These are phyloP conservation scores for Moesziomyces sp. DNA, from an alignment of 1,284 basidiomycete species.

Conservation along the genomic window DNA sequence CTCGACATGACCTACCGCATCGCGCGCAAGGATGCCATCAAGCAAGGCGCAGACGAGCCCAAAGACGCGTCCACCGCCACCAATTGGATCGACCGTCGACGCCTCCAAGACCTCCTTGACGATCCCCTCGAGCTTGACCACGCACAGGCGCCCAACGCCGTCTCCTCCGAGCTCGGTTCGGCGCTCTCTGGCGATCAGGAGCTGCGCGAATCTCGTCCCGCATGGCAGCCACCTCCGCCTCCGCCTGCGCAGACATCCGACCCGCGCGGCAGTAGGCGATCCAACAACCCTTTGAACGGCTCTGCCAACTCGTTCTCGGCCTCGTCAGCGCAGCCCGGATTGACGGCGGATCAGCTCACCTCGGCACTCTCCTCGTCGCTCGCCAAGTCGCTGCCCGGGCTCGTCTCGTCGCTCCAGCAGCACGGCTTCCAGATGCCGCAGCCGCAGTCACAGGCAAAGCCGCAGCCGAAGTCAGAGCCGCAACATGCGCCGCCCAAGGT, in stretches of 20 bases:
- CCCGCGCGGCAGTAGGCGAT: constrained; percentile 6
- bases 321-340: constrained; percentile 22
- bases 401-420: constrained; percentile 44
- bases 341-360: constrained; percentile 34
- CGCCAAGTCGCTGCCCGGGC: constrained; percentile 34
- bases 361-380: constrained; percentile 34
- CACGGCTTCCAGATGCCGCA: constrained; percentile 16
- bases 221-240: constrained; percentile 38
- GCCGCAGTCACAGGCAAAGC: constrained; percentile 11
- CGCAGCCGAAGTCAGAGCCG: constrained; percentile 18
- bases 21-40: constrained; percentile 70
- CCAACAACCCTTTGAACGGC: constrained; percentile 16
- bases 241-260: constrained; percentile 13
- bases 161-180: constrained; percentile 48
- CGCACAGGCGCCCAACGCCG: constrained; percentile 53
- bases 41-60: constrained; percentile 65
- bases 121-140: constrained; percentile 42
- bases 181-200: constrained; percentile 32
- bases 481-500: constrained; percentile 7
- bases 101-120: constrained; percentile 37
- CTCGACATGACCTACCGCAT: constrained; percentile 85
- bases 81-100: constrained; percentile 40
- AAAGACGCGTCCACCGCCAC: constrained; percentile 14
- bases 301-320: background rate
- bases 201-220: constrained; percentile 19